Conservation (phyloP, 2,329 filamentous ascomycete species). For the Leptographium radiaticola region DNA sequence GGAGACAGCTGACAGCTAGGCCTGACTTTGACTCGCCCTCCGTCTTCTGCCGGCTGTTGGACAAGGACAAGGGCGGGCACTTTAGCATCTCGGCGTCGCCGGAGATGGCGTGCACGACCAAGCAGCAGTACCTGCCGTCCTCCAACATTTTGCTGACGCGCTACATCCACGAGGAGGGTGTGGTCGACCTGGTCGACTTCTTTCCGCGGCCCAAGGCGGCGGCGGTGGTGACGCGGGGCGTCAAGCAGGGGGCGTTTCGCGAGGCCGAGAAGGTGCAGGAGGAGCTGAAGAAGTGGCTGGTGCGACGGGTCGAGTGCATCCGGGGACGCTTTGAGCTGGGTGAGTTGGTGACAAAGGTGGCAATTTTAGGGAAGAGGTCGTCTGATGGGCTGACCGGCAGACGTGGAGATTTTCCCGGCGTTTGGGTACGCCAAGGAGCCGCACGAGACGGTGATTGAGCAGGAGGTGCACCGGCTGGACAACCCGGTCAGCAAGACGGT, state of each 20-base stretch:
- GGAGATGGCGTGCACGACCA: slow-evolving; percentile 47
- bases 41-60: slow-evolving; percentile 60
- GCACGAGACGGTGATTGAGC: slow-evolving; percentile 45
- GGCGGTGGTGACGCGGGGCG: slow-evolving; percentile 32
- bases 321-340: slow-evolving; percentile 51
- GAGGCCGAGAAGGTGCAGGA: slow-evolving; percentile 41
- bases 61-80: slow-evolving; percentile 62
- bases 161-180: slow-evolving; percentile 65
- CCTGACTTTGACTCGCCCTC: slow-evolving; percentile 69
- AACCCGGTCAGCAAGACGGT: slow-evolving; percentile 41
- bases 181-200: slow-evolving; percentile 62
- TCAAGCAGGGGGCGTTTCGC: slow-evolving; percentile 37
- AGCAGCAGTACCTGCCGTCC: slow-evolving; percentile 65
- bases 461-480: slow-evolving; percentile 25
- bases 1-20: slow-evolving; percentile 25
- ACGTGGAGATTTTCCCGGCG: slow-evolving; percentile 59
- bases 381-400: slow-evolving; percentile 17
- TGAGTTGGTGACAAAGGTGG: too few relatives aligned
- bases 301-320: slow-evolving; percentile 60
- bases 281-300: slow-evolving; percentile 57
- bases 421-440: slow-evolving; percentile 55
- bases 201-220: slow-evolving; percentile 56
- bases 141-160: slow-evolving; percentile 65
- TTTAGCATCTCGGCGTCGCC: slow-evolving; percentile 51
- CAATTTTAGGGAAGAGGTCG: too few relatives aligned